Evolutionary conservation across 371 early-diverging fungal genomes (phyloP), one percentile per base, ranked within the genome.

Genomic region (Funneliformis caledonium): DNA sequence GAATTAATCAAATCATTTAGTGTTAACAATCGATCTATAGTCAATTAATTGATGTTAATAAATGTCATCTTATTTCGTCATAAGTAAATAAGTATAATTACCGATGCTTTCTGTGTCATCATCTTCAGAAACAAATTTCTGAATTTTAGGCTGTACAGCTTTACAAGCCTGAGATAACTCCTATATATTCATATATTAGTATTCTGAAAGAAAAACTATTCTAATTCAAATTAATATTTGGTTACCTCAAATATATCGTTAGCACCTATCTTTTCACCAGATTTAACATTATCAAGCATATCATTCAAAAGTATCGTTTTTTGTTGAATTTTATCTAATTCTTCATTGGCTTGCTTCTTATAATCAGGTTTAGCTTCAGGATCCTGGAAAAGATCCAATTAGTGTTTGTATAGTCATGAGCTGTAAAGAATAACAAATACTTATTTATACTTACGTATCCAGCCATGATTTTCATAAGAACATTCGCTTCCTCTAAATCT

Each of bases 401-500:
- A 22, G 47, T 81, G 59, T 43, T 42, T 72, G n/a, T 22, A 31
- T 50, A 65, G 52, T 2, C 9, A 12, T 43, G 14, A 33, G 52
- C 22, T 37, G 1, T 37, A 37, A 52, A 42, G 50, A 37, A 22
- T 62, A 61, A 50, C 26, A 62, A 62, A 7, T 10, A 6, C 7
- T 19, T 37, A 60, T 42, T 8, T 4, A 2, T 16, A 82, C 88
- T 82, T 90, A 95, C 96, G 84, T 97, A 98, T 68, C 98, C 99
- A 3, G 98, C 91, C 89, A 99, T 94, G 64, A 96, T 88, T 84
- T 99, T 98, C 94, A 99, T 97, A 64, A 99, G 83, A 72, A 93
- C 93, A 82, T 99, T 97, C 0, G 99, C 99, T 81, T 97, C 96
- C 43, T 90, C 92, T 64, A 98, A 86, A 82, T 98, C 98, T 52